phyloP scores from a whole-genome alignment of 2,329 filamentous ascomycete genomes.

The Penicillium sp. region DNA sequence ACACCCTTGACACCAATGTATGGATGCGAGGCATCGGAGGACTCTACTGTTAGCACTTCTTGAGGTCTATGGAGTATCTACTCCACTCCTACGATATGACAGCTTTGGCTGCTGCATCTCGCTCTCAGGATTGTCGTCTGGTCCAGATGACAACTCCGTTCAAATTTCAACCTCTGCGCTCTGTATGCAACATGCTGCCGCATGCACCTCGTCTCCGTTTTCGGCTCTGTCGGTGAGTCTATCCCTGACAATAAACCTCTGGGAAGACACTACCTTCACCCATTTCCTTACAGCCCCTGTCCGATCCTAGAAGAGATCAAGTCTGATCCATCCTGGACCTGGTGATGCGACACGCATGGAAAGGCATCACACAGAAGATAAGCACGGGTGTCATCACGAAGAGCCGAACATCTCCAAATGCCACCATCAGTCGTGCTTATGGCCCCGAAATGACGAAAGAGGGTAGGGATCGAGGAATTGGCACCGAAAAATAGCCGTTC shows the following conservation, averaged over 20 bases:
- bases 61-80: background rate
- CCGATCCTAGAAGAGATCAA: background rate
- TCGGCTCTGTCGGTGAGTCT: constrained; percentile 5
- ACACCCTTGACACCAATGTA: background rate
- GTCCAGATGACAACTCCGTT: background rate
- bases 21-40: constrained; percentile 2
- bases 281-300: background rate
- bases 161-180: constrained; percentile 3
- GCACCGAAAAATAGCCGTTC: background rate
- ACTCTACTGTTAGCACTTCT: constrained; percentile 2
- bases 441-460: background rate
- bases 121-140: background rate
- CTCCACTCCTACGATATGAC: constrained; percentile 2
- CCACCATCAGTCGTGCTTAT: constrained; percentile 4
- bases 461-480: background rate
- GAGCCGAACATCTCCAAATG: constrained; percentile 3
- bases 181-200: background rate
- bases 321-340: constrained; percentile 3
- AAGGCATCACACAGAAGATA: constrained; percentile 16
- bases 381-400: constrained; percentile 6
- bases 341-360: constrained; percentile 8
- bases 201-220: background rate
- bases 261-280: background rate
- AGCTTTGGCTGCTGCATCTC: background rate
- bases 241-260: background rate